phyloP scores from a whole-genome alignment of 108 stramenopile species.

The Bacterosira constricta region DNA sequence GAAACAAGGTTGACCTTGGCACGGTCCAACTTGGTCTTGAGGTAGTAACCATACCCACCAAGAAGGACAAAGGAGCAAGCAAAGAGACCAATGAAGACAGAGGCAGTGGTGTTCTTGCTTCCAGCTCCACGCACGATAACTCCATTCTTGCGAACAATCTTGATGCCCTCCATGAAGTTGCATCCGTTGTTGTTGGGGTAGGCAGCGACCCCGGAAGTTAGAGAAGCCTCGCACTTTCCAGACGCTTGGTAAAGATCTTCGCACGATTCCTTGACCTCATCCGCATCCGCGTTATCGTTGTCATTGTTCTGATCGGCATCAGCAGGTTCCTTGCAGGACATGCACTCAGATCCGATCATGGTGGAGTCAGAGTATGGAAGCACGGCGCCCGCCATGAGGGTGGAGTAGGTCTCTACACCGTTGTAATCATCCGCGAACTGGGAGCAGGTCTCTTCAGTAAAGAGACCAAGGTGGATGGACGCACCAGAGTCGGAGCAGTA shows the following conservation, averaged over 20 bases:
- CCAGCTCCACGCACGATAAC: constrained; percentile 42
- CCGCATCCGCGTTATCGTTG: constrained; percentile 53
- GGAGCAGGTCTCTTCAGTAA: constrained; percentile 80
- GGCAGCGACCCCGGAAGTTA: constrained; percentile 20
- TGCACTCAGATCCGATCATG: constrained; percentile 70
- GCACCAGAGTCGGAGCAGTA: constrained; percentile 86
- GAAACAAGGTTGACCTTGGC: constrained; percentile 80
- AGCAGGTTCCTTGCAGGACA: constrained; percentile 62
- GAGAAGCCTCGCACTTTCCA: constrained; percentile 78
- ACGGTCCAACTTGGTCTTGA: constrained; percentile 84
- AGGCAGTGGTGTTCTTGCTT: constrained; percentile 68
- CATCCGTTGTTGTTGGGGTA: constrained; percentile 74
- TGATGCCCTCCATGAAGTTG: constrained; percentile 85
- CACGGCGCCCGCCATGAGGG: constrained; percentile 41
- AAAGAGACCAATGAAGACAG: constrained; percentile 81
- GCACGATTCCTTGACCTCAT: constrained; percentile 68
- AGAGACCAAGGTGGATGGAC: constrained; percentile 71
- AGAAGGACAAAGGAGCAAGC: constrained; percentile 79
- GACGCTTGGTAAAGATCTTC: constrained; percentile 62
- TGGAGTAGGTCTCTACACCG: constrained; percentile 49
- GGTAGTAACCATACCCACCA: constrained; percentile 79
- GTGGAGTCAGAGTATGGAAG: constrained; percentile 64
- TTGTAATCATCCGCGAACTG: constrained; percentile 55
- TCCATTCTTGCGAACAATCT: constrained; percentile 74
- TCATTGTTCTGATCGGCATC: constrained; percentile 35